Base-by-base conservation (phyloP, 2,329 filamentous ascomycete genomes). In the Phoma sp. region DNA sequence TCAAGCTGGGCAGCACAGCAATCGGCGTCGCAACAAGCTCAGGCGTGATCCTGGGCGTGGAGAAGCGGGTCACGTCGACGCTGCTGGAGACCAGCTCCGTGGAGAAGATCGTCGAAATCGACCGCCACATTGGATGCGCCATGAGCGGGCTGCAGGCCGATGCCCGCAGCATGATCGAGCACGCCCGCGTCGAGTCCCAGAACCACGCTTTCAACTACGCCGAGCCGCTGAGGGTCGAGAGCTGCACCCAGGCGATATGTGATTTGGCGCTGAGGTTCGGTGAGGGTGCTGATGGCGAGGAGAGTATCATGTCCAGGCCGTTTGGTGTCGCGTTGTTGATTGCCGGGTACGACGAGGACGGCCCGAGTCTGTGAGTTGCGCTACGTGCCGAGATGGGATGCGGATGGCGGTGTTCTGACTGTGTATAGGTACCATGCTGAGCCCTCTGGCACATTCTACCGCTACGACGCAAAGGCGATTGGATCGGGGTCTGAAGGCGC, bases 31-130 rank as follows among this genome's bases (percentile, higher is more conserved):
- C 95, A 70, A 99, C 95, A 43, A 90, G 91, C 54, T 90, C 96
- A 76, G 95, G 95, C 72, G 93, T 98, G 59, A 89, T 99, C 73
- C 89, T 99, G 46, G 95, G 95, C 67, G 95, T 99, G 62, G 95
- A 99, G 82, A 99, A 99, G 86, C 93, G 95, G 72, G 95, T 99
- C 69, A 99, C 95, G 58, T 96, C 91, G 54, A 96, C 93, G 58
- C 89, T 99, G 59, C 91, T 99, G 71, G 95, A 98, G 80, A 96
- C 95, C 29, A 96, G 91, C 41, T 97, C 93, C 36, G 95, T 99
- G 71, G 95, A 99, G 80, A 99, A 99, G 86, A 98, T 99, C 71
- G 93, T 99, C 77, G 95, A 99, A 78, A 98, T 99, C 77, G 95
- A 99, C 82, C 87, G 90, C 75, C 95, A 99, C 82, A 97, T 99